phyloP scores from a whole-genome alignment of 1,284 basidiomycete species.

The Cerioporus squamosus region DNA sequence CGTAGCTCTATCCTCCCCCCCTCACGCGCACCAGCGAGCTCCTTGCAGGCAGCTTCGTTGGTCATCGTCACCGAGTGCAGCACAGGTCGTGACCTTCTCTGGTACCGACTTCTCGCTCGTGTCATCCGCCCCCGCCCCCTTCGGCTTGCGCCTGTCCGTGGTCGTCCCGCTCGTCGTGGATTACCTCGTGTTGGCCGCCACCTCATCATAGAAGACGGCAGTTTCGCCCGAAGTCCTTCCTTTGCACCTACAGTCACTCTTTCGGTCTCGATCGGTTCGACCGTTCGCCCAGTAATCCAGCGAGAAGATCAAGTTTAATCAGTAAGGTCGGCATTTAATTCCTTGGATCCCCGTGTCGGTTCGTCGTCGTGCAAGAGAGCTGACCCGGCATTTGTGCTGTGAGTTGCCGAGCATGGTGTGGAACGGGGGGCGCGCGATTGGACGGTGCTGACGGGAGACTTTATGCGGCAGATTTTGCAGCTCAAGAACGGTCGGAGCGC shows the following conservation, averaged over 20 bases:
- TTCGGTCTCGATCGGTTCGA: conserved; percentile 22
- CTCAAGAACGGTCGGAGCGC: conserved; percentile 19
- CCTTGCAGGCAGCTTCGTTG: conserved; percentile 24
- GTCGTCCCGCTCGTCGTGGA: conserved; percentile 16
- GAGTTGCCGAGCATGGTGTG: conserved; percentile 20
- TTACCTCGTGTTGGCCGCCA: conserved; percentile 20
- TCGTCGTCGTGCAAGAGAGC: conserved; percentile 24
- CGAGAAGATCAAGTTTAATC: conserved; percentile 19
- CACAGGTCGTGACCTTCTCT: conserved; percentile 18
- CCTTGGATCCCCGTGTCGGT: conserved; percentile 5
- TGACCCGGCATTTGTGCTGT: conserved; percentile 16
- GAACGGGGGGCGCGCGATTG: conserved; percentile 10
- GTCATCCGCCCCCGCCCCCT: conserved; percentile 7
- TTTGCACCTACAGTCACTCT: conserved; percentile 29
- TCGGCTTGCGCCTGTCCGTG: conserved; percentile 5
- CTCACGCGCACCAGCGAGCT: conserved; percentile 18
- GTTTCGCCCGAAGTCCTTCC: conserved; percentile 27
- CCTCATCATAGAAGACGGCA: conserved; percentile 28
- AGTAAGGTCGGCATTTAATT: conserved; percentile 32
- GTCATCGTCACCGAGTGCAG: conserved; percentile 19
- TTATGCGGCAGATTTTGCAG: conserved; percentile 20
- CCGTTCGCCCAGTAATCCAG: conserved; percentile 18
- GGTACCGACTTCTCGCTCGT: conserved; percentile 21
- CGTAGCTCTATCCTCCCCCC: conserved; percentile 22
- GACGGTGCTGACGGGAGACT: conserved; percentile 21